Conservation (phyloP, 129 eudicot species). For the Silybum marianum region DNA sequence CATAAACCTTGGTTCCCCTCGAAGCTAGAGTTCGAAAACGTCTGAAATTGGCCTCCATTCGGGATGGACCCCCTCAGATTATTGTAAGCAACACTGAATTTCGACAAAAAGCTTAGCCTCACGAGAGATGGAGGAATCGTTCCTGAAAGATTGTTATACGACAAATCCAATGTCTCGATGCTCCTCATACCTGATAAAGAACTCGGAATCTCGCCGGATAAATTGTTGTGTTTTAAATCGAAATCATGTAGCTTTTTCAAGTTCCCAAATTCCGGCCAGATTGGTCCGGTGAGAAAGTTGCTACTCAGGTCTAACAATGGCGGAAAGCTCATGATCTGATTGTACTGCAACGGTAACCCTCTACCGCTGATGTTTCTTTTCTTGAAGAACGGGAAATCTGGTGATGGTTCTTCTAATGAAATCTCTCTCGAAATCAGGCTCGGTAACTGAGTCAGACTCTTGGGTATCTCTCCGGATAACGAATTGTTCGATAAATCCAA, state of each 20-base stretch:
- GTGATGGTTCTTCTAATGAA: conserved; percentile 52
- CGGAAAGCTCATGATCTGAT: conserved; percentile 59
- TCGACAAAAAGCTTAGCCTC: conserved; percentile 49
- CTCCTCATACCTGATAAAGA: conserved; percentile 55
- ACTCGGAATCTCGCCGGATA: conserved; percentile 60
- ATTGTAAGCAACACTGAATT: conserved; percentile 60
- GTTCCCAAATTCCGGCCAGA: conserved; percentile 72
- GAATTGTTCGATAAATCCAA: conserved; percentile 77
- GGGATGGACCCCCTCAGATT: conserved; percentile 49
- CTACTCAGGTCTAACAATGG: conserved; percentile 52
- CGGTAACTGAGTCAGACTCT: conserved; percentile 45
- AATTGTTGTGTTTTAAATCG: conserved; percentile 50
- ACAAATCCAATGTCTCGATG: conserved; percentile 61
- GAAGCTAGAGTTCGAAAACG: conserved; percentile 57
- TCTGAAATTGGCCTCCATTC: conserved; percentile 45
- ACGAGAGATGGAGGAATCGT: conserved; percentile 54
- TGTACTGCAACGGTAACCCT: conserved; percentile 45
- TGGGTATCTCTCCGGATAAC: conserved; percentile 65
- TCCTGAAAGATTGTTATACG: conserved; percentile 55
- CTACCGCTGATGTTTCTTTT: conserved; percentile 31
- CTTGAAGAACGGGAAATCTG: conserved; percentile 66
- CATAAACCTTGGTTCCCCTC: conserved; percentile 66
- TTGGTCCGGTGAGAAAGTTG: conserved; percentile 57
- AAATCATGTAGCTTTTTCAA: conserved; percentile 52
- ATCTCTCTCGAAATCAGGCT: conserved; percentile 47